A percentile compares a stretch with the other conserved stretches of the same genome.
Conservation (phyloP, 345 rosid genomes). For the Pelargonium nanum region DNA sequence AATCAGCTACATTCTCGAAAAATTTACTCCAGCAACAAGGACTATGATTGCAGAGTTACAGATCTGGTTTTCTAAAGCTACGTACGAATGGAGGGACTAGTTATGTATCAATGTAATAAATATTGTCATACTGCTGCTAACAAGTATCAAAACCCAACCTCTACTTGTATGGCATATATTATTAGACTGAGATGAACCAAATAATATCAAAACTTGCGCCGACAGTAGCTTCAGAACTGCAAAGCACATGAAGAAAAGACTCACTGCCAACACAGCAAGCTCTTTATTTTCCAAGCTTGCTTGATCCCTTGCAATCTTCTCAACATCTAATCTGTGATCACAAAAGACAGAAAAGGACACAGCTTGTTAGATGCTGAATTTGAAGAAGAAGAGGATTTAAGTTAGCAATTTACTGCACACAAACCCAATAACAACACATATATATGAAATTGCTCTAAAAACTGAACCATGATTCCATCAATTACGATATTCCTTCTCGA, state of each 20-base stretch:
- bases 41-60: background rate
- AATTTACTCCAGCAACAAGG: background rate
- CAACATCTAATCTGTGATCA: constrained; percentile 46
- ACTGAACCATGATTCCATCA: background rate
- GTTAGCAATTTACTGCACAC: no score
- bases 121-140: constrained; percentile 73
- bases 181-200: constrained; percentile 23
- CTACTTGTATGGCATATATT: constrained; percentile 31
- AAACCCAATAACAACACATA: background rate
- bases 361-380: no score
- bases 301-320: constrained; percentile 45
- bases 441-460: background rate
- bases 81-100: constrained; percentile 11
- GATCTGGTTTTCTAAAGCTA: constrained; percentile 7
- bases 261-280: constrained; percentile 45
- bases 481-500: no score
- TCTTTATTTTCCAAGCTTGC: constrained; percentile 59
- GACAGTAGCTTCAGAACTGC: constrained; percentile 57
- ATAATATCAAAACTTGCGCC: constrained; percentile 18
- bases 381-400: no score
- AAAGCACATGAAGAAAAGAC: constrained; percentile 51
- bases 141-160: constrained; percentile 69
- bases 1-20: background rate
- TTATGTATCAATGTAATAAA: constrained; percentile 62
- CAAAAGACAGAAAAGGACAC: background rate